These are phyloP conservation scores for Psilocybe cubensis DNA, from an alignment of 768 basidiomycete species.

Conservation along the genomic window DNA sequence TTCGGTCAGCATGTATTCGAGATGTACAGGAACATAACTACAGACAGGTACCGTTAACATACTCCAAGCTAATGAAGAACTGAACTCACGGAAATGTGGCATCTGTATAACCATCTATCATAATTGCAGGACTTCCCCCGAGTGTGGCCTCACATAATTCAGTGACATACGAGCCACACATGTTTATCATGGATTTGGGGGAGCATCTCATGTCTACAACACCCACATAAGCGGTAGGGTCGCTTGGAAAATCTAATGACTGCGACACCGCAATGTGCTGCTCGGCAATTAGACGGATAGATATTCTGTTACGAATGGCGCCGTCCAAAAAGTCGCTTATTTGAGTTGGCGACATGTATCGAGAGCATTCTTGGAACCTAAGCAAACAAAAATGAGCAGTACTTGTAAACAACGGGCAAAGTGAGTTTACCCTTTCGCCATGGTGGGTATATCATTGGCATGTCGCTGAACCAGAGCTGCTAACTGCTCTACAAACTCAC, in stretches of 20 bases:
- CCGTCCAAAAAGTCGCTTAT: slow-evolving; percentile 82
- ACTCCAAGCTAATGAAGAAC: background rate
- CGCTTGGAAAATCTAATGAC: slow-evolving; percentile 50
- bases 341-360: slow-evolving; percentile 82
- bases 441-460: slow-evolving; percentile 85
- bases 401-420: slow-evolving; percentile 1
- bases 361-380: slow-evolving; percentile 85
- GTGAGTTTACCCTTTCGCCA: slow-evolving; percentile 78
- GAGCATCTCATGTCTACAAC: slow-evolving; percentile 77
- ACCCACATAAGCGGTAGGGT: slow-evolving; percentile 55
- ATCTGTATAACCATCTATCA: slow-evolving; percentile 72
- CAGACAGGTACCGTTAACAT: background rate
- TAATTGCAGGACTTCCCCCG: slow-evolving; percentile 66
- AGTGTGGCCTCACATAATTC: slow-evolving; percentile 87
- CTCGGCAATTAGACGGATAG: slow-evolving; percentile 86
- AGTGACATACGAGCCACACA: slow-evolving; percentile 83
- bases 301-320: slow-evolving; percentile 85
- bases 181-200: slow-evolving; percentile 71
- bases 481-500: slow-evolving; percentile 67
- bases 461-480: slow-evolving; percentile 75
- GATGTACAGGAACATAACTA: slow-evolving; percentile 87
- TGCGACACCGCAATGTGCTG: slow-evolving; percentile 88
- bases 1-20: slow-evolving; percentile 91
- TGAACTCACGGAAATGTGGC: slow-evolving; percentile 79
- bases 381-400: background rate